phyloP scores from a whole-genome alignment of 306 rosid genomes.

The Malus asiatica region DNA sequence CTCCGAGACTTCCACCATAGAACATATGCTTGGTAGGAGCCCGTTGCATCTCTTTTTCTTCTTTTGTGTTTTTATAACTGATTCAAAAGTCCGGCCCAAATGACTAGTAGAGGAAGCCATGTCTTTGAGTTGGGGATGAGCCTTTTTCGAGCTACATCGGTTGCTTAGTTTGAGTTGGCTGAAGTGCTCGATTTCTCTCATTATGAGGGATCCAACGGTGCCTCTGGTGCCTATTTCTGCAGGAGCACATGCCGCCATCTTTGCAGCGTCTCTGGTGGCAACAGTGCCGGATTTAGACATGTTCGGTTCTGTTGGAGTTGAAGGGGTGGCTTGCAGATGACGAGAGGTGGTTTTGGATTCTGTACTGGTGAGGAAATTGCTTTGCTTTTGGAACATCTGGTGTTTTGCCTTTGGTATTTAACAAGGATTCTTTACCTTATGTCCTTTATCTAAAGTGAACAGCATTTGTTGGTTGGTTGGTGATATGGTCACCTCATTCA shows the following conservation, averaged over 20 bases:
- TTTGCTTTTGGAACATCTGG: conserved; percentile 31
- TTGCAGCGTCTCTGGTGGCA: conserved; percentile 22
- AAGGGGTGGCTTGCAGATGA: conserved; percentile 29
- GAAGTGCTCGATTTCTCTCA: conserved; percentile 64
- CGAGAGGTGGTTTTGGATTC: conserved; percentile 30
- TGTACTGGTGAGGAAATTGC: conserved; percentile 30
- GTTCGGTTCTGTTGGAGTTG: conserved; percentile 31
- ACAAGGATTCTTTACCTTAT: conserved; percentile 29
- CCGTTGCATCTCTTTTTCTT: conserved; percentile 49
- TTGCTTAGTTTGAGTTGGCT: conserved; percentile 32
- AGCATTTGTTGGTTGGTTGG: conserved; percentile 26
- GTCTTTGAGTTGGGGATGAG: conserved; percentile 23
- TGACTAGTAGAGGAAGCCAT: conserved; percentile 32
- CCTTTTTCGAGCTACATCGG: conserved; percentile 24
- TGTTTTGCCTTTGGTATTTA: conserved; percentile 27
- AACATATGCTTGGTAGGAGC: conserved; percentile 59
- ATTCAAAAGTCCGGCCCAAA: conserved; percentile 30
- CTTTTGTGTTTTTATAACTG: conserved; percentile 30
- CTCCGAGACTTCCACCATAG: conserved; percentile 58
- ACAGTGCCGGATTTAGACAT: conserved; percentile 30
- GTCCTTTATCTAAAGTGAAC: conserved; percentile 28
- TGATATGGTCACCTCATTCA: conserved; percentile 39
- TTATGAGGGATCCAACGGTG: conserved; percentile 56
- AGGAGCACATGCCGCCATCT: conserved; percentile 32
- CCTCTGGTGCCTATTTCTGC: conserved; percentile 58